These are phyloP conservation scores for Skeletonema costatum DNA, from an alignment of 108 stramenopile genomes.

Conservation along the genomic window DNA sequence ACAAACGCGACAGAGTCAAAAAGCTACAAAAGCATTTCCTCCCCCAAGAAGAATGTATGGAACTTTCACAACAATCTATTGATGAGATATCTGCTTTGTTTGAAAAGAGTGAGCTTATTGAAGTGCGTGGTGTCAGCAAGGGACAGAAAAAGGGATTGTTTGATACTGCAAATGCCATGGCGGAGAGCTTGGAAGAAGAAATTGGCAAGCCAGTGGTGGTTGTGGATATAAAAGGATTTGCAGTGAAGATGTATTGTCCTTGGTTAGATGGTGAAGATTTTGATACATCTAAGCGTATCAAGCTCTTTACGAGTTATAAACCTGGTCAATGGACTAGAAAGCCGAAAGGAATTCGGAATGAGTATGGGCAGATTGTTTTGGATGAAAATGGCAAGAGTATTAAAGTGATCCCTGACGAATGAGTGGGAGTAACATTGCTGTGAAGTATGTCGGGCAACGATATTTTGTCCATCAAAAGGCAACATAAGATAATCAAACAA, in stretches of 20 bases:
- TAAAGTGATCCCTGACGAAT: conserved; percentile 40
- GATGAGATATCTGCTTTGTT: conserved; percentile 26
- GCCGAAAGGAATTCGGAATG: conserved; percentile 37
- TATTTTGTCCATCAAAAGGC: background rate
- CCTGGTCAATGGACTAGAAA: conserved; percentile 48
- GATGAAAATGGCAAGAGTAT: conserved; percentile 45
- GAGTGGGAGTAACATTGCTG: background rate
- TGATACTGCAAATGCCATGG: conserved; percentile 32
- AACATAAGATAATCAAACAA: background rate
- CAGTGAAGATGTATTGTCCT: conserved; percentile 40
- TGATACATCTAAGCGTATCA: conserved; percentile 14
- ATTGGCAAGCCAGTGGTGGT: conserved; percentile 39
- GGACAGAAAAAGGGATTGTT: conserved; percentile 34
- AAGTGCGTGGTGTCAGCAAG: conserved; percentile 43
- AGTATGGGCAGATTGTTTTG: conserved; percentile 39
- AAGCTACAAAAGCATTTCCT: conserved; percentile 23
- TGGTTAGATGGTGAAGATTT: conserved; percentile 26
- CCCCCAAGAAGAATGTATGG: conserved; percentile 23
- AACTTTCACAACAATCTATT: conserved; percentile 29
- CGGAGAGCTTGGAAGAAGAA: conserved; percentile 28
- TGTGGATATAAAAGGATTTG: conserved; percentile 49
- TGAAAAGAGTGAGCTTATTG: conserved; percentile 37
- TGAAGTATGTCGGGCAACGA: too few relatives aligned
- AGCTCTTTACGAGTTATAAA: conserved; percentile 34
- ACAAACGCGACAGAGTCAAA: conserved; percentile 34